Evolutionary conservation across 257 asterid species (phyloP), one percentile per base, ranked within the genome.

Genomic region (Eucommia ulmoides): DNA sequence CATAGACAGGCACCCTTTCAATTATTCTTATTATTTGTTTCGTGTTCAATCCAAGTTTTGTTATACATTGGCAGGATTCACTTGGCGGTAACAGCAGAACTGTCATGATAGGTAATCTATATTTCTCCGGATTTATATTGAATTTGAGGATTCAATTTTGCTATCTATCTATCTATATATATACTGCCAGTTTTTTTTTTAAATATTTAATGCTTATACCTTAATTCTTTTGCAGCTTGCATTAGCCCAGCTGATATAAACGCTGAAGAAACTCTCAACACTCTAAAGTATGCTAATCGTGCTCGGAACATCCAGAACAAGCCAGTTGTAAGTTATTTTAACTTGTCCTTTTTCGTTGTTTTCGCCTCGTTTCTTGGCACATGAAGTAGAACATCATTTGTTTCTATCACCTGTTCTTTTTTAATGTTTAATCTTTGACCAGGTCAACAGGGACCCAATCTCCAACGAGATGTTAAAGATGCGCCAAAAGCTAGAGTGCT

Each of bases 51-150:
- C 38, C 12, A 35, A 35, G 10, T 35, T 22, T 49, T 59, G 50
- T 61, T 52, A 58, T 14, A n/a, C 65, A 49, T 55, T 76, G 65
- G 63, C 89, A 91, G 97, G 99, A 91, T 81, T 91, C 99, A 52
- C 97, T 91, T 55, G 99, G 99, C 51, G 99, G 99, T 51, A 91
- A 91, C 82, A 91, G 97, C 80, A 82, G 86, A 72, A 91, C 99
- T 24, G 84, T 81, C 63, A 91, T 91, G 99, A 87, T 91, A 70
- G 99, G 99, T 91, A 75, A 19, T 20, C 24, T 56, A 10, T 18
- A 29, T n/a, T n/a, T n/a, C n/a, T n/a, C n/a, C n/a, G n/a, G n/a
- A n/a, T n/a, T n/a, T n/a, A n/a, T n/a, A n/a, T n/a, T n/a, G n/a
- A n/a, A n/a, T n/a, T n/a, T n/a, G n/a, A n/a, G n/a, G n/a, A n/a